Evolutionary conservation across 2,329 filamentous ascomycete species (phyloP).

Genomic region (Escovopsis sp.): DNA sequence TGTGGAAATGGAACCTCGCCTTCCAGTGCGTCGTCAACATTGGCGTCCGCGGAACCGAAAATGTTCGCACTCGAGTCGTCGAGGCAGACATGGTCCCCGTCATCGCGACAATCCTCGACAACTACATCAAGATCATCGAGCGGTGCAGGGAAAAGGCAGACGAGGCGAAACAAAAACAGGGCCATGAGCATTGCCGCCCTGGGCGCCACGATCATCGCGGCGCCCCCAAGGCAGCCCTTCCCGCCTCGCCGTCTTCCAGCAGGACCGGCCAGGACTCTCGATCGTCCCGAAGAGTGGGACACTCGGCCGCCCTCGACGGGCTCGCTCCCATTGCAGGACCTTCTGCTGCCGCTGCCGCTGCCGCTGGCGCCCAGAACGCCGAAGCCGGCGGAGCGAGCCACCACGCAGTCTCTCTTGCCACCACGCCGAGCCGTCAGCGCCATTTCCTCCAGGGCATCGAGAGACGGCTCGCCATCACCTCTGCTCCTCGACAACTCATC

Average conservation of each 20-base stretch:
- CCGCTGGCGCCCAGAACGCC: conserved; percentile 10
- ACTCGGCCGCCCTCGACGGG: conserved; percentile 54
- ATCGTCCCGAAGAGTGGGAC: conserved; percentile 58
- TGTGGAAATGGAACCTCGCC: conserved; percentile 99
- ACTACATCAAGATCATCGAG: conserved; percentile 94
- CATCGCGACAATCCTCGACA: conserved; percentile 93
- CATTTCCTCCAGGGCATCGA: conserved; percentile 37
- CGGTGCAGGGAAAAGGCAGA: conserved; percentile 79
- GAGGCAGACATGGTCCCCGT: conserved; percentile 99
- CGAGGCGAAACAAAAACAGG: conserved; percentile 59
- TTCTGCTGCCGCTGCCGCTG: conserved; percentile 17
- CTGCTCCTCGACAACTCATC: conserved; percentile 28
- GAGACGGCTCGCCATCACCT: conserved; percentile 31
- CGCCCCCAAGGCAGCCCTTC: conserved; percentile 30
- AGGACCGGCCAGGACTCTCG: conserved; percentile 44
- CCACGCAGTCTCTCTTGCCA: conserved; percentile 3
- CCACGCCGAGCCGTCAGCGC: conserved; percentile 27
- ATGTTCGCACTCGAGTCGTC: conserved; percentile 84
- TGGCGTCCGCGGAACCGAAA: conserved; percentile 87
- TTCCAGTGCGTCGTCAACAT: conserved; percentile 99
- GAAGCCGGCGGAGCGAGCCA: conserved; percentile 11
- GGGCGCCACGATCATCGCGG: conserved; percentile 33
- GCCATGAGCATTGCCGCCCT: conserved; percentile 37
- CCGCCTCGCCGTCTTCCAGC: conserved; percentile 33
- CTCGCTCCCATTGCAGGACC: conserved; percentile 26